phyloP scores from a whole-genome alignment of 768 basidiomycete genomes.

The Tricholoma furcatifolium region DNA sequence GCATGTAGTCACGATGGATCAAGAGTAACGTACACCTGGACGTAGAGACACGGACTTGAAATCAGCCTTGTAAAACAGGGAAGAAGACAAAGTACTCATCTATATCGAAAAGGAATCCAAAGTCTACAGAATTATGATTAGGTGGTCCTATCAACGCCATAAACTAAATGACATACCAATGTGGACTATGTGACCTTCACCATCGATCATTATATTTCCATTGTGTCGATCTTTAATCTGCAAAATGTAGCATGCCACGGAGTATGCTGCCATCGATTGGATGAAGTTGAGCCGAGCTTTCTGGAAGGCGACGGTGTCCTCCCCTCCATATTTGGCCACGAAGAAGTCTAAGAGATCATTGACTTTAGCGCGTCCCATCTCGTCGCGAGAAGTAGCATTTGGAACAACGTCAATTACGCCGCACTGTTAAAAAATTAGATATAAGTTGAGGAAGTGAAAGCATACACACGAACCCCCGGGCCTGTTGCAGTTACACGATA shows the following conservation, averaged over 20 bases:
- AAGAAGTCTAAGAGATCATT: constrained; percentile 96
- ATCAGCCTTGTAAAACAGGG: constrained; percentile 20
- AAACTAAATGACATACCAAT: constrained; percentile 58
- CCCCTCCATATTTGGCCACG: constrained; percentile 86
- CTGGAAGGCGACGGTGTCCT: constrained; percentile 89
- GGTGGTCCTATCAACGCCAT: background rate
- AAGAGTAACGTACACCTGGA: constrained; percentile 56
- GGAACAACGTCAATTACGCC: constrained; percentile 99
- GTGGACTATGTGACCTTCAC: constrained; percentile 95
- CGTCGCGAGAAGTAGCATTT: constrained; percentile 95
- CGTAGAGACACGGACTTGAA: constrained; percentile 41
- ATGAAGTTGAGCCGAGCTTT: constrained; percentile 93
- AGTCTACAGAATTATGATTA: constrained; percentile 51
- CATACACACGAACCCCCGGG: constrained; percentile 70
- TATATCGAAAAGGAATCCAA: constrained; percentile 97
- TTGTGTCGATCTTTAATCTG: constrained; percentile 99
- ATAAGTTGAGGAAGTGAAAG: background rate
- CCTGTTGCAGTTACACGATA: constrained; percentile 97
- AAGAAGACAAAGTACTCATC: constrained; percentile 59
- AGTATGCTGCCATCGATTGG: constrained; percentile 99
- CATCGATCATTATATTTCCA: constrained; percentile 99
- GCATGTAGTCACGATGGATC: constrained; percentile 5
- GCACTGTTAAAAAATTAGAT: constrained; percentile 51
- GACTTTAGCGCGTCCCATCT: constrained; percentile 98
- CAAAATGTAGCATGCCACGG: constrained; percentile 94